phyloP scores from a whole-genome alignment of 305 asterid genomes.

The Fraxinus floribunda region DNA sequence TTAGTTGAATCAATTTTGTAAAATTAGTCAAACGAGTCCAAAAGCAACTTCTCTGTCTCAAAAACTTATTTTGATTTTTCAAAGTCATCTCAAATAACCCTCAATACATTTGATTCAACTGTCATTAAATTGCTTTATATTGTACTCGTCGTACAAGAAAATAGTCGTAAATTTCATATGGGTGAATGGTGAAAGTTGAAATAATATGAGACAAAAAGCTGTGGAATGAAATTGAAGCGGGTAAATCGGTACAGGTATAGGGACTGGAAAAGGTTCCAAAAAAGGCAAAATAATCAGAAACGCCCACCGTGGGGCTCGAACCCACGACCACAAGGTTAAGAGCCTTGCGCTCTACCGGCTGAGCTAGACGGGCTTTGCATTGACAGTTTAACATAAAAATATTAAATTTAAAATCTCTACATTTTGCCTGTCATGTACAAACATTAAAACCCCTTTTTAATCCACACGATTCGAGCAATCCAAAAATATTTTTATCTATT shows the following conservation, averaged over 20 bases:
- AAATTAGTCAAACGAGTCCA: not conserved
- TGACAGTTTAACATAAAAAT: not conserved
- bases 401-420: too few species aligned
- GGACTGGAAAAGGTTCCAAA: not conserved
- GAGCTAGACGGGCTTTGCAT: not conserved
- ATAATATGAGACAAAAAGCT: not conserved
- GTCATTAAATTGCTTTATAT: not conserved
- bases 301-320: not conserved
- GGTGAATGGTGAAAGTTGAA: not conserved
- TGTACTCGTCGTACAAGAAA: not conserved
- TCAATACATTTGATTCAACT: not conserved
- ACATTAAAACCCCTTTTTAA: too few species aligned
- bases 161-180: not conserved
- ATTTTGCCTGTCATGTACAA: not conserved
- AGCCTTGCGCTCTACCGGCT: not conserved
- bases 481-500: not conserved
- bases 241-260: not conserved
- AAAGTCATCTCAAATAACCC: not conserved
- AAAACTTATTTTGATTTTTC: not conserved
- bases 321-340: not conserved
- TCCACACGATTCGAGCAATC: not conserved
- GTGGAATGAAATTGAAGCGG: not conserved
- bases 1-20: not conserved
- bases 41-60: too few species aligned
- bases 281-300: not conserved